Evolutionary conservation across 805 yeast species (phyloP).

Genomic region (Metschnikowia continentalis): DNA sequence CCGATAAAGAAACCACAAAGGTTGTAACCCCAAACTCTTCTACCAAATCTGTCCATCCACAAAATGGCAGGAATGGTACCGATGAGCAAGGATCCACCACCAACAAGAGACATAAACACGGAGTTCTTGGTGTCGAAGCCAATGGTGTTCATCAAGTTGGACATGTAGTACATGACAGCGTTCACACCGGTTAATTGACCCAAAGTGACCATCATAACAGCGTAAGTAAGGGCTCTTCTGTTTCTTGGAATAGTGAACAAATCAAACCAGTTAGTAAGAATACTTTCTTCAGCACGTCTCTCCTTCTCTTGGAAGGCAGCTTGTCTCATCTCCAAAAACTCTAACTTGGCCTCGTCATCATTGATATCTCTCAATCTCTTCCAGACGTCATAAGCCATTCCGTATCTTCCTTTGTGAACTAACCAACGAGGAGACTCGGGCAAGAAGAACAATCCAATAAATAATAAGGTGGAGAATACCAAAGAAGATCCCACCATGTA

Average conservation of each 20-base stretch:
- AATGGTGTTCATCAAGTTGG: constrained; percentile 50
- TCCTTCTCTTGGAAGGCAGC: constrained; percentile 47
- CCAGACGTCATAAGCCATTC: constrained; percentile 55
- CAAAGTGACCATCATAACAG: constrained; percentile 52
- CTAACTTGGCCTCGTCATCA: constrained; percentile 42
- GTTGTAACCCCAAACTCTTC: constrained; percentile 58
- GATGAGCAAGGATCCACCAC: constrained; percentile 57
- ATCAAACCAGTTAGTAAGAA: constrained; percentile 44
- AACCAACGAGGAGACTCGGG: constrained; percentile 64
- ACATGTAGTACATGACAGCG: constrained; percentile 62
- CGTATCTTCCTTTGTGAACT: constrained; percentile 46
- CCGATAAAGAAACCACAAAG: constrained; percentile 58
- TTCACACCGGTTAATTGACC: constrained; percentile 69
- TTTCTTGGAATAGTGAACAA: constrained; percentile 53
- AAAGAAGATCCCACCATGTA: constrained; percentile 62
- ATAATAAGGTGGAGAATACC: constrained; percentile 50
- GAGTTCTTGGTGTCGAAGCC: constrained; percentile 50
- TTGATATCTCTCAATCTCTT: constrained; percentile 48
- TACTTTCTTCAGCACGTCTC: constrained; percentile 30
- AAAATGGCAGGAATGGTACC: constrained; percentile 66
- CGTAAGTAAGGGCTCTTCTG: constrained; percentile 57
- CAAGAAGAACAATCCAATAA: constrained; percentile 48
- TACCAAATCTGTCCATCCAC: constrained; percentile 54
- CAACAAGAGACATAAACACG: constrained; percentile 65
- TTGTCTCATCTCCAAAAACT: constrained; percentile 55